These are phyloP conservation scores for Coffea humblotiana DNA, from an alignment of 305 asterid genomes.

Conservation along the genomic window DNA sequence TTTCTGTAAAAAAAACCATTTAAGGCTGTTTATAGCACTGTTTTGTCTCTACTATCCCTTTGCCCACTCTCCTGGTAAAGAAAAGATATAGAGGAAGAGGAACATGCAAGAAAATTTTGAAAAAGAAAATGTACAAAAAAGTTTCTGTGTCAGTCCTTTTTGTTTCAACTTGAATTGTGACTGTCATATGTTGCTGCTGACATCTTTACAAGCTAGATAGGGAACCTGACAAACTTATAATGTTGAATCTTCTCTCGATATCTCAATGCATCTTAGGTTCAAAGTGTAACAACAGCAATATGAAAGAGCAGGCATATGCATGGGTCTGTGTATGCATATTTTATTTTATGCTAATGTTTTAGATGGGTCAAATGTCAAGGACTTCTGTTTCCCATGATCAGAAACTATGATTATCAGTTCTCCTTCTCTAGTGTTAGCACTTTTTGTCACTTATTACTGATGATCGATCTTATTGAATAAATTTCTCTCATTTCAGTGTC, in stretches of 20 bases:
- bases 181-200: background rate
- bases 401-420: background rate
- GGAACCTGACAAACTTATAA: background rate
- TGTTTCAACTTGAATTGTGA: background rate
- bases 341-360: background rate
- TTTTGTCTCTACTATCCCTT: background rate
- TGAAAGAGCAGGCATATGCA: background rate
- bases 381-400: background rate
- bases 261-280: background rate
- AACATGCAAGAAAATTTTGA: background rate
- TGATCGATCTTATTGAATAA: background rate
- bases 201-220: background rate
- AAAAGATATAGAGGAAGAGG: background rate
- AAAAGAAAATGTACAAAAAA: background rate
- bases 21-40: background rate
- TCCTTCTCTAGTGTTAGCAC: background rate
- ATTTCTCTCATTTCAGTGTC: slow-evolving; percentile 60
- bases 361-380: background rate
- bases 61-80: too few relatives aligned
- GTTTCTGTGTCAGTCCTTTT: background rate
- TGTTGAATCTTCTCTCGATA: background rate
- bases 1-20: slow-evolving; percentile 13
- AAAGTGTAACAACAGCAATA: background rate
- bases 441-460: background rate
- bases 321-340: background rate